These are phyloP conservation scores for Coccomyxa subellipsoidea DNA, from an alignment of 163 green algal genomes.

Conservation along the genomic window DNA sequence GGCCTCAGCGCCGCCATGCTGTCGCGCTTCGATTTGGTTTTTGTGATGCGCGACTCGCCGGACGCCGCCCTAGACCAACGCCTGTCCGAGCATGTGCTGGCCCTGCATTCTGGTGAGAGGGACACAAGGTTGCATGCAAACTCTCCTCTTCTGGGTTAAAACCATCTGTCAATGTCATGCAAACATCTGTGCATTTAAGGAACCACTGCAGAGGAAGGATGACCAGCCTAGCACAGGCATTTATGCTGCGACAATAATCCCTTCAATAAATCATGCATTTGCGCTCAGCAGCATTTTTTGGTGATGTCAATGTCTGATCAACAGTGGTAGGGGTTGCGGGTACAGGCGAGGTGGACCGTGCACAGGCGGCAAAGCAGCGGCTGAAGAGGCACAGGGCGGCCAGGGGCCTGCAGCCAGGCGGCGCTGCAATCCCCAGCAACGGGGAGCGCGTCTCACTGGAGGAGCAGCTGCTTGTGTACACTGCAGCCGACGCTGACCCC, in stretches of 20 bases:
- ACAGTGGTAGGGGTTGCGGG: too few relatives aligned
- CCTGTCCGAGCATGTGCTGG: slow-evolving; percentile 82
- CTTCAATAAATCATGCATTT: too few relatives aligned
- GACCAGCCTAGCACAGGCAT: too few relatives aligned
- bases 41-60: slow-evolving; percentile 60
- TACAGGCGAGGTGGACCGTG: not conserved
- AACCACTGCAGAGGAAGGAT: too few relatives aligned
- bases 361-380: not conserved
- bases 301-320: too few relatives aligned
- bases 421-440: too few relatives aligned
- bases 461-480: slow-evolving; percentile 41
- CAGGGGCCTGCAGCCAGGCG: not conserved
- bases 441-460: slow-evolving; percentile 24
- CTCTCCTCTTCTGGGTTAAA: too few relatives aligned
- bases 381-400: not conserved
- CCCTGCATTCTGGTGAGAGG: slow-evolving; percentile 61
- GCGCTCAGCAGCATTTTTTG: not conserved
- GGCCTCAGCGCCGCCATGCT: slow-evolving; percentile 83
- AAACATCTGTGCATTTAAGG: too few relatives aligned
- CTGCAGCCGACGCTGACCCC: slow-evolving; percentile 24
- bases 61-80: slow-evolving; percentile 40
- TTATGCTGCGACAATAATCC: too few relatives aligned
- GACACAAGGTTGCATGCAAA: not conserved
- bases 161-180: too few relatives aligned
- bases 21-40: slow-evolving; percentile 93